phyloP scores from a whole-genome alignment of 2,329 filamentous ascomycete genomes.

The Aspergillus pseudoterreus region DNA sequence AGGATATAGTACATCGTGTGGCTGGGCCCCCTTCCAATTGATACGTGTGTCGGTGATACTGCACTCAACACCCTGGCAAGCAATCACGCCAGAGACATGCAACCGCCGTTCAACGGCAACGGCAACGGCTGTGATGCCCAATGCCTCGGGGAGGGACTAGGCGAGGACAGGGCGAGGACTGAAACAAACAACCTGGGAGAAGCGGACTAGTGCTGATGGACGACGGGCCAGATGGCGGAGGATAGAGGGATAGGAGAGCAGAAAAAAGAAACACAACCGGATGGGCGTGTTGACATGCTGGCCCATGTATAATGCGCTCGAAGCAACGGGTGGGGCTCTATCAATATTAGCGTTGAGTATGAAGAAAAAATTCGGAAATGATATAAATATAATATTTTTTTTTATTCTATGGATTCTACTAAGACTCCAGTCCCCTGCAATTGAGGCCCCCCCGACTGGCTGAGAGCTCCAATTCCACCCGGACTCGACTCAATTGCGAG shows the following conservation, averaged over 20 bases:
- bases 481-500: no score
- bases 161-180: conserved; percentile 6
- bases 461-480: conserved; percentile 9
- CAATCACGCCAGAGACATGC: conserved; percentile 14
- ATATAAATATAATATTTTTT: no score
- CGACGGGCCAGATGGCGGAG: conserved; percentile 7
- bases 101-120: conserved; percentile 11
- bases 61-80: conserved; percentile 19
- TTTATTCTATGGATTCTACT: no score
- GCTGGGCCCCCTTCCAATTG: conserved; percentile 12
- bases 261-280: conserved; percentile 14
- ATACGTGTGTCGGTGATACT: conserved; percentile 22
- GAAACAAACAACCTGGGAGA: conserved; percentile 4
- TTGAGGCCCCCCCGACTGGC: no score
- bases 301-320: conserved; percentile 25
- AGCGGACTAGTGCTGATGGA: conserved; percentile 11
- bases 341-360: neutral
- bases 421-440: no score
- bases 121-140: conserved; percentile 21
- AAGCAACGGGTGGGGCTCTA: conserved; percentile 31
- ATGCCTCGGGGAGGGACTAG: conserved; percentile 11
- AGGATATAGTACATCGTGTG: conserved; percentile 51
- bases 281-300: conserved; percentile 13
- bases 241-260: neutral
- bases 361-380: no score